These are phyloP conservation scores for Colletotrichum sp. DNA, from an alignment of 2,329 filamentous ascomycete genomes.

Conservation along the genomic window DNA sequence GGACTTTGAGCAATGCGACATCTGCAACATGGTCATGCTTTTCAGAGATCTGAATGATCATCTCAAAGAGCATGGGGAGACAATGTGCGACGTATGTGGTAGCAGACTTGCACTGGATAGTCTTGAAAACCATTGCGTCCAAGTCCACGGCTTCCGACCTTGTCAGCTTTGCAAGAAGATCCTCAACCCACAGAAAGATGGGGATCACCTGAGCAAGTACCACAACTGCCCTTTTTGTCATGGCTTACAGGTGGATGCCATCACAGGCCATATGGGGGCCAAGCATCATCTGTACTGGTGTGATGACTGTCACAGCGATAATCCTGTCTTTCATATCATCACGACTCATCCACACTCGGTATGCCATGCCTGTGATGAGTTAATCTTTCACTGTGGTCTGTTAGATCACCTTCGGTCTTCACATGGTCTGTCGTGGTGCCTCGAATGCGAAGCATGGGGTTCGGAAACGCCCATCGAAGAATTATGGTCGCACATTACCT, in stretches of 20 bases:
- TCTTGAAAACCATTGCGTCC: not conserved
- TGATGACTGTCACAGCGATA: not conserved
- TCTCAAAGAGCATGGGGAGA: not conserved
- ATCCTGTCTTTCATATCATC: not conserved
- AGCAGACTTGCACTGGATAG: not conserved
- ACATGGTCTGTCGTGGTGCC: not conserved
- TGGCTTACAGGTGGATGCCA: not conserved
- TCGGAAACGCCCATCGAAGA: not conserved
- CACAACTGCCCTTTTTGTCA: not conserved
- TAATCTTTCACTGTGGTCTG: not conserved
- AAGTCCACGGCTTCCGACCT: not conserved
- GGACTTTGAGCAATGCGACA: not conserved
- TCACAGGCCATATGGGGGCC: not conserved
- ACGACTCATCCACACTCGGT: fast-evolving
- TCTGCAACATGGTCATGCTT: not conserved
- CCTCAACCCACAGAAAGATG: fast-evolving
- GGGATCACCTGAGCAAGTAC: not conserved
- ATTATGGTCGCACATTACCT: not conserved
- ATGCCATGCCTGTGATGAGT: not conserved
- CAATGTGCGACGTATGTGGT: not conserved
- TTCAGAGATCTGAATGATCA: not conserved
- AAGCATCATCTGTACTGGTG: not conserved
- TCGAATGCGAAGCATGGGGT: not conserved
- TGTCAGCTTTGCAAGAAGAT: not conserved
- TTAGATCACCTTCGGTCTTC: not conserved